These are phyloP conservation scores for Penicillium longicatenatum DNA, from an alignment of 495 filamentous ascomycete genomes.

Conservation along the genomic window DNA sequence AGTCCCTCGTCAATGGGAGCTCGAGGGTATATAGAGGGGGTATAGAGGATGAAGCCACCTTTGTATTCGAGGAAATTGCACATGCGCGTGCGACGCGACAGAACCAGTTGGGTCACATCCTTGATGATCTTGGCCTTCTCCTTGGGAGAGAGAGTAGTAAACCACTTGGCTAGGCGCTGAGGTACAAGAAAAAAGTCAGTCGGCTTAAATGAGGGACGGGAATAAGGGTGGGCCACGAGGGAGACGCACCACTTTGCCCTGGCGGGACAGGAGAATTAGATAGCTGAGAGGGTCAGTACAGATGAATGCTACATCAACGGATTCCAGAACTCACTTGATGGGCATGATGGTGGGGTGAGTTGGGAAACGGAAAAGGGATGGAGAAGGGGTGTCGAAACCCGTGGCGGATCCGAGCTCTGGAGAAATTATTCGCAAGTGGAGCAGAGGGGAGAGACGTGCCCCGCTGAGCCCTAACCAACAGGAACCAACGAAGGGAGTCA, in stretches of 20 bases:
- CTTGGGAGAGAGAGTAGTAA: conserved; percentile 95
- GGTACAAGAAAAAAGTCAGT: conserved; percentile 31
- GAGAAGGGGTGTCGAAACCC: conserved; percentile 24
- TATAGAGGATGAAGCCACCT: conserved; percentile 53
- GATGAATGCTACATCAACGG: neutral
- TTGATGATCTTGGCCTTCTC: conserved; percentile 99
- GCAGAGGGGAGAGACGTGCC: conserved; percentile 26
- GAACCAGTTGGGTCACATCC: conserved; percentile 97
- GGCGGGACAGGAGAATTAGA: conserved; percentile 92
- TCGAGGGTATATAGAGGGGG: conserved; percentile 2
- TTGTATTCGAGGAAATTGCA: conserved; percentile 99
- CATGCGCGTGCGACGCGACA: conserved; percentile 94
- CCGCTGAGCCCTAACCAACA: conserved; percentile 32
- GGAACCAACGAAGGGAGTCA: neutral
- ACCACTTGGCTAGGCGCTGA: conserved; percentile 99
- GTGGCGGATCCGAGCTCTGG: conserved; percentile 33
- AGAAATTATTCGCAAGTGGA: conserved; percentile 44
- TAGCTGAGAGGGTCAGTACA: conserved; percentile 61
- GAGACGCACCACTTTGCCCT: conserved; percentile 90
- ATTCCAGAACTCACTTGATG: conserved; percentile 53
- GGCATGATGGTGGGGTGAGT: conserved; percentile 44
- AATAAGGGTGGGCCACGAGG: conserved; percentile 44
- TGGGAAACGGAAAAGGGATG: conserved; percentile 19
- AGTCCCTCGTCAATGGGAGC: conserved; percentile 15
- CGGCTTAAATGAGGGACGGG: conserved; percentile 28